Evolutionary conservation across 768 basidiomycete species (phyloP).

Genomic region (Phylloporus sp.): DNA sequence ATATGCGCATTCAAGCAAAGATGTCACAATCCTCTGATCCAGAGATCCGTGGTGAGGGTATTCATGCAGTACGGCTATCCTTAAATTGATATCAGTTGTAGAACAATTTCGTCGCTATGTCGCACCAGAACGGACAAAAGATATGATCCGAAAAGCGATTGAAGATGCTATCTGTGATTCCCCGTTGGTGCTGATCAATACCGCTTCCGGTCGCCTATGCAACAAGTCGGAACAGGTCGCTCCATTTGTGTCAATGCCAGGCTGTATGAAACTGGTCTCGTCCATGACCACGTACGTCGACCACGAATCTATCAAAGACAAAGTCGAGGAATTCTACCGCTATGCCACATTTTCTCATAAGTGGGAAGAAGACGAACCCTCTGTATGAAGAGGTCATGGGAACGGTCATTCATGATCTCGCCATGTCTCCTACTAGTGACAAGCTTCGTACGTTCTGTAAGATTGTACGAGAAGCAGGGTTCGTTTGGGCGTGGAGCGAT

Average conservation of each 20-base stretch:
- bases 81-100: neutral
- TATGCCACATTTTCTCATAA: neutral
- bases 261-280: neutral
- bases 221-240: neutral
- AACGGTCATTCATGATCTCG: neutral
- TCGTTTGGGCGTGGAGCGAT: no score
- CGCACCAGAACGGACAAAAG: neutral
- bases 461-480: no score
- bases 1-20: no score
- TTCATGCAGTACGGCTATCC: neutral
- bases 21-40: neutral
- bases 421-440: neutral
- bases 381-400: neutral
- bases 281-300: neutral
- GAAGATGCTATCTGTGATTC: neutral
- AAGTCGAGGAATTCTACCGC: no score
- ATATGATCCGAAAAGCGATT: neutral
- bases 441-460: neutral
- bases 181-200: neutral
- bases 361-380: neutral
- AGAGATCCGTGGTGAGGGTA: neutral
- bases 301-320: no score
- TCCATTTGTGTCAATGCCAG: neutral
- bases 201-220: neutral
- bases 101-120: neutral